phyloP scores from a whole-genome alignment of 2,329 filamentous ascomycete species.

The Dryadomyces quercivorus region DNA sequence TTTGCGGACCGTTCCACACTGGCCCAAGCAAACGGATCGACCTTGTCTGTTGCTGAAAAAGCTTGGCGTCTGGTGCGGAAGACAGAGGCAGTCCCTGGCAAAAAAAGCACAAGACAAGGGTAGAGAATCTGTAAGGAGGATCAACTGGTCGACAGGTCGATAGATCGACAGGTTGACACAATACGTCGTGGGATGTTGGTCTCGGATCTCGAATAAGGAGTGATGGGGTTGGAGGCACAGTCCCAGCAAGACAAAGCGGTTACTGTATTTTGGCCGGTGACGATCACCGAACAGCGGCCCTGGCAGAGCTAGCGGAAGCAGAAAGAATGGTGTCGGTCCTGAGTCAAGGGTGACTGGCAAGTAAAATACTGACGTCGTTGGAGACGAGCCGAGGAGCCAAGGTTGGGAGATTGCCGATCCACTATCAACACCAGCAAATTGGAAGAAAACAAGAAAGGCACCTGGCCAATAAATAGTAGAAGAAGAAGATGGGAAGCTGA shows the following conservation, averaged over 20 bases:
- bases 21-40: background rate
- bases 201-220: background rate
- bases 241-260: background rate
- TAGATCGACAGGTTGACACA: no score
- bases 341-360: background rate
- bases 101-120: background rate
- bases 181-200: no score
- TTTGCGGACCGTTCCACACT: background rate
- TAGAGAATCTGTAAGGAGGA: no score
- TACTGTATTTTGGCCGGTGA: background rate
- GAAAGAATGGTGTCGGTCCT: background rate
- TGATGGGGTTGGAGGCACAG: background rate
- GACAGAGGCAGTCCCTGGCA: background rate
- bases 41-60: background rate
- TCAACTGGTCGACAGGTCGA: no score
- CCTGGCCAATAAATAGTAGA: background rate
- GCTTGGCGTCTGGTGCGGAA: background rate
- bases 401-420: background rate
- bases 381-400: background rate
- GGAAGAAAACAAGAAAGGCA: background rate
- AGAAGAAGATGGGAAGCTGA: background rate
- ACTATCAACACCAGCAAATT: background rate
- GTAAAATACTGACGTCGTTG: background rate
- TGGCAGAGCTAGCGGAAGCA: background rate
- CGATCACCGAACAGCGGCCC: background rate